A percentile compares a stretch with the other conserved stretches of the same genome.
phyloP scores from a whole-genome alignment of 805 yeast species.

The Komagataella populi region DNA sequence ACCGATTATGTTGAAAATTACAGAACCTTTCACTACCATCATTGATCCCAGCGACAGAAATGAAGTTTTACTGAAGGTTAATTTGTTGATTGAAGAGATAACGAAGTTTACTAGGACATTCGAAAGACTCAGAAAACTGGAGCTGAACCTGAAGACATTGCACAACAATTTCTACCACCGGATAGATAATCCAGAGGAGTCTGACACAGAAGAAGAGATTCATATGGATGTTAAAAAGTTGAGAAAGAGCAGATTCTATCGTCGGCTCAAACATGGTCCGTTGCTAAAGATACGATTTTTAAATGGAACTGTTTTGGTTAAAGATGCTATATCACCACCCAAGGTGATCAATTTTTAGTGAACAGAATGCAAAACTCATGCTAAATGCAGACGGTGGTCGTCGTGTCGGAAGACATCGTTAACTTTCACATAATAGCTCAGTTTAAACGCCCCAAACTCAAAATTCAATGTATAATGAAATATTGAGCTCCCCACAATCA shows the following conservation, averaged over 20 bases:
- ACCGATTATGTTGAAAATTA: conserved; percentile 1
- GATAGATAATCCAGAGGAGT: conserved; percentile 3
- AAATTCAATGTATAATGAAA: neutral
- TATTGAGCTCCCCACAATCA: neutral
- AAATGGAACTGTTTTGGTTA: conserved; percentile 22
- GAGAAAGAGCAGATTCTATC: conserved; percentile 12
- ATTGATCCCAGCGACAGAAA: conserved; percentile 28
- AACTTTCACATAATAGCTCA: neutral
- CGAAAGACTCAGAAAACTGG: conserved; percentile 22
- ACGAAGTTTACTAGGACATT: conserved; percentile 21
- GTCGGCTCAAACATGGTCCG: conserved; percentile 20
- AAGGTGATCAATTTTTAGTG: conserved; percentile 3
- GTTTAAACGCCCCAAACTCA: neutral
- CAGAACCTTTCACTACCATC: conserved; percentile 27
- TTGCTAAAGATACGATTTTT: conserved; percentile 20
- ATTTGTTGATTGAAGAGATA: conserved; percentile 36
- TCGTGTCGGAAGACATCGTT: neutral
- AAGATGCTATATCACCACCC: conserved; percentile 24
- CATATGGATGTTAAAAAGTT: conserved; percentile 13
- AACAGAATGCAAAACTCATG: neutral
- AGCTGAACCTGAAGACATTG: conserved; percentile 16
- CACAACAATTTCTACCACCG: conserved; percentile 4
- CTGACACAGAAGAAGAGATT: conserved; percentile 16
- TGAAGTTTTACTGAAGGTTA: conserved; percentile 39
- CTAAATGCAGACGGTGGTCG: neutral